Base-by-base conservation (phyloP, 1,139 yeast genomes). In the Groenewaldozyma sp. region DNA sequence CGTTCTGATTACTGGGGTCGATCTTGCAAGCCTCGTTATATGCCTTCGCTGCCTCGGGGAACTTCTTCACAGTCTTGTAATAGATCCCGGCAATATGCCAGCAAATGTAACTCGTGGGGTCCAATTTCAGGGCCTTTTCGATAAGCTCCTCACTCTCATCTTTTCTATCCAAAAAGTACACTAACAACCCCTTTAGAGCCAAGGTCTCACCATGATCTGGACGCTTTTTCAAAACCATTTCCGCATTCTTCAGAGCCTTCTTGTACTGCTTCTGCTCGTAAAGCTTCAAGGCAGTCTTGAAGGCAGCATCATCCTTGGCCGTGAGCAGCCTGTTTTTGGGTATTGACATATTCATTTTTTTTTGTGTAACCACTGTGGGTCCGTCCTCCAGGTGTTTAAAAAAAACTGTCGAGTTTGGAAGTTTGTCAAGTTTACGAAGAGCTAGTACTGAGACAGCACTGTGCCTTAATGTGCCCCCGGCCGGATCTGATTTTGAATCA, bases 201-300 rank as follows among this genome's bases (percentile, higher is more conserved):
- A 83, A 63, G 2, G 94, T 78, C 55, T 84, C 95, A 28, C 87
- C 82, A 60, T 84, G 88, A 38, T 67, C 69, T 9, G 86, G 71
- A 55, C 77, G 77, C 53, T 83, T 84, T 64, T 86, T 86, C 54
- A 91, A 64, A 53, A 82, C 74, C 33, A 74, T 68, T 42, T 93
- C 97, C 26, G 86, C 73, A 27, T 78, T 58, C 59, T 83, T 83
- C 53, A 87, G 64, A 0, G 95, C 78, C 55, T 87, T 87, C 57
- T 86, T 86, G 68, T 87, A 88, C 60, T 86, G 91, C 59, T 83
- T 86, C 36, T 70, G 59, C 56, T 91, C 98, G 55, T 86, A 91
- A 37, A 83, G 70, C 53, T 78, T 77, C 56, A 91, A 69, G 1
- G 95, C 95, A 50, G 82, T 84, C 45, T 82, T 73, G 66, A 88